phyloP scores from a whole-genome alignment of 345 rosid species.

The Aegle marmelos region DNA sequence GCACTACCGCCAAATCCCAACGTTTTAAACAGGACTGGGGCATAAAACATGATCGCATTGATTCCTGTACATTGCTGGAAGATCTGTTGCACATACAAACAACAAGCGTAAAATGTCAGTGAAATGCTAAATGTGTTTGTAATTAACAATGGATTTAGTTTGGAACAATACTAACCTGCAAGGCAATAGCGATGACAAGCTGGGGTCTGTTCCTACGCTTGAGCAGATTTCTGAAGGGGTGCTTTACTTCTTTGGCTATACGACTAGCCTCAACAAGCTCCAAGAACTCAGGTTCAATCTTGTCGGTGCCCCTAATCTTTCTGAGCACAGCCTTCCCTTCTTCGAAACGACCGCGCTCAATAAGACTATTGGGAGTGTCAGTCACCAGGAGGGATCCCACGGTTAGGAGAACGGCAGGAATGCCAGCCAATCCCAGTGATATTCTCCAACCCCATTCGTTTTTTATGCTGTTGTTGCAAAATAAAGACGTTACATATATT shows the following conservation, averaged over 20 bases:
- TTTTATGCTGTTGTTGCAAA: conserved; percentile 43
- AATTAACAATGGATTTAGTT: neutral
- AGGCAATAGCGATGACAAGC: conserved; percentile 68
- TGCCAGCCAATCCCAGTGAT: conserved; percentile 82
- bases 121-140: neutral
- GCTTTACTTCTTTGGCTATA: conserved; percentile 77
- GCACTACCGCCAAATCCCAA: conserved; percentile 77
- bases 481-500: neutral
- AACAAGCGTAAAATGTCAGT: neutral
- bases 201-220: conserved; percentile 74
- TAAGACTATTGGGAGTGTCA: conserved; percentile 89
- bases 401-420: conserved; percentile 81
- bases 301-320: conserved; percentile 74
- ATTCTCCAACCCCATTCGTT: conserved; percentile 98
- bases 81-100: conserved; percentile 38
- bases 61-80: conserved; percentile 95
- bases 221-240: conserved; percentile 83
- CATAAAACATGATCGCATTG: conserved; percentile 96
- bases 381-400: conserved; percentile 71
- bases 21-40: conserved; percentile 80
- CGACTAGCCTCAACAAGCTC: conserved; percentile 95
- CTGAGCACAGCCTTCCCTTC: conserved; percentile 87
- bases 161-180: conserved; percentile 50
- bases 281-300: conserved; percentile 73
- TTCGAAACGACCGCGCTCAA: conserved; percentile 79